Percentiles rank a stretch among this genome's conserved stretches.
phyloP scores from a whole-genome alignment of 345 rosid genomes.

The Syzygium aromaticum region DNA sequence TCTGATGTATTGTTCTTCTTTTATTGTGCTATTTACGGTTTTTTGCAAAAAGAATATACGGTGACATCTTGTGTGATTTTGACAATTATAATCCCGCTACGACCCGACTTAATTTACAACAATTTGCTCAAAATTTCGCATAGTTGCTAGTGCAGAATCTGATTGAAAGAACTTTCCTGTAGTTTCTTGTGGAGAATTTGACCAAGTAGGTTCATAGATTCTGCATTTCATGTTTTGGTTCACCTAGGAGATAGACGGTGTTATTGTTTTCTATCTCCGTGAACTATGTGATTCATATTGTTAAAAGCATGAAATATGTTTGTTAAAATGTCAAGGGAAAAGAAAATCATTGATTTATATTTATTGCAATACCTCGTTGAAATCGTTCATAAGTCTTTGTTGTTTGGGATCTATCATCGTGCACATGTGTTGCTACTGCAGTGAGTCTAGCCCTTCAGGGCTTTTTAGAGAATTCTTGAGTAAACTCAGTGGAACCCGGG shows the following conservation, averaged over 20 bases:
- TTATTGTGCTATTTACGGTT: no score
- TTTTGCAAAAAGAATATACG: no score
- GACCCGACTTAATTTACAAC: no score
- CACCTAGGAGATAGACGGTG: background rate
- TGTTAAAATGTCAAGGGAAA: no score
- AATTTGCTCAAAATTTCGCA: background rate
- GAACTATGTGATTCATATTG: background rate
- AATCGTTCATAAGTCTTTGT: background rate
- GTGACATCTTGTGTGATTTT: no score
- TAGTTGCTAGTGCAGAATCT: background rate
- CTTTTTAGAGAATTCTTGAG: constrained; percentile 17
- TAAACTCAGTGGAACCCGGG: constrained; percentile 17
- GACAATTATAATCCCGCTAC: no score
- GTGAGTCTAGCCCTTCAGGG: constrained; percentile 14
- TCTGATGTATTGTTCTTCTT: no score
- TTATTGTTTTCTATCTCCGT: background rate
- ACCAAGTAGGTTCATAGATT: background rate
- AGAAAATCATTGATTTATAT: no score
- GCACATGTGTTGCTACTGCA: background rate
- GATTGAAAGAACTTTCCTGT: background rate
- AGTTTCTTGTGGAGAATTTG: background rate
- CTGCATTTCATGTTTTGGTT: background rate
- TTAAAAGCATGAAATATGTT: background rate
- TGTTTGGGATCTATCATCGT: background rate
- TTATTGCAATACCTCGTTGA: background rate